Percentiles rank a stretch among this genome's conserved stretches.
Evolutionary conservation across 2,329 filamentous ascomycete genomes (phyloP).

Genomic region (Neobulgaria alba): DNA sequence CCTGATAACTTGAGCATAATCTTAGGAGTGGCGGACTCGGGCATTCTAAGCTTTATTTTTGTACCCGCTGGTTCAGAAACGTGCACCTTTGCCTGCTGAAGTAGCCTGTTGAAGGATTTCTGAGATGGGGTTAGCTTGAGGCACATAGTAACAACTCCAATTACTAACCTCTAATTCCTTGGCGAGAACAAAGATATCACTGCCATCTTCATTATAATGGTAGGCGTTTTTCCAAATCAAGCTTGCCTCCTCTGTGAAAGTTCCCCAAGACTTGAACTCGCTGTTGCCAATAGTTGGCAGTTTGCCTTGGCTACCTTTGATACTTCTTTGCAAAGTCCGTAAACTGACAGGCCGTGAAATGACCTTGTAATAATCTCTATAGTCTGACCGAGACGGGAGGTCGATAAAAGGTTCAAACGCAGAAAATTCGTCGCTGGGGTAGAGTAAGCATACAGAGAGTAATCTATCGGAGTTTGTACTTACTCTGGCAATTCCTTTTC

Average conservation of each 20-base stretch:
- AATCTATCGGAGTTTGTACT: slow-evolving; percentile 22
- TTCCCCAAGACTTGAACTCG: slow-evolving; percentile 74
- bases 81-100: slow-evolving; percentile 63
- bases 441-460: slow-evolving; percentile 4
- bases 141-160: background rate
- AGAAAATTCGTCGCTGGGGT: slow-evolving; percentile 54
- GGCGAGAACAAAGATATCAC: slow-evolving; percentile 71
- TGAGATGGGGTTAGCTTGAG: slow-evolving; percentile 31
- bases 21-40: slow-evolving; percentile 42
- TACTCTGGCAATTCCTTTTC: slow-evolving; percentile 59
- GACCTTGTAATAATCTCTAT: slow-evolving; percentile 80
- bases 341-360: slow-evolving; percentile 77
- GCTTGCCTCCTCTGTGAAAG: slow-evolving; percentile 71
- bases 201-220: slow-evolving; percentile 87
- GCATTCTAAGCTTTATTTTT: slow-evolving; percentile 74
- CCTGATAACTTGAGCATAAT: slow-evolving; percentile 65
- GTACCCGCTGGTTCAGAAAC: slow-evolving; percentile 66
- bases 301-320: slow-evolving; percentile 64
- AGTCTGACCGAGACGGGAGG: slow-evolving; percentile 57
- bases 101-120: slow-evolving; percentile 58
- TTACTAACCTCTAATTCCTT: slow-evolving; percentile 65
- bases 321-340: slow-evolving; percentile 66
- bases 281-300: slow-evolving; percentile 49
- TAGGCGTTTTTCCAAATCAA: slow-evolving; percentile 83
- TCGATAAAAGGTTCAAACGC: slow-evolving; percentile 68